Evolutionary conservation across 306 rosid species (phyloP).

Genomic region (Quercus gilva): DNA sequence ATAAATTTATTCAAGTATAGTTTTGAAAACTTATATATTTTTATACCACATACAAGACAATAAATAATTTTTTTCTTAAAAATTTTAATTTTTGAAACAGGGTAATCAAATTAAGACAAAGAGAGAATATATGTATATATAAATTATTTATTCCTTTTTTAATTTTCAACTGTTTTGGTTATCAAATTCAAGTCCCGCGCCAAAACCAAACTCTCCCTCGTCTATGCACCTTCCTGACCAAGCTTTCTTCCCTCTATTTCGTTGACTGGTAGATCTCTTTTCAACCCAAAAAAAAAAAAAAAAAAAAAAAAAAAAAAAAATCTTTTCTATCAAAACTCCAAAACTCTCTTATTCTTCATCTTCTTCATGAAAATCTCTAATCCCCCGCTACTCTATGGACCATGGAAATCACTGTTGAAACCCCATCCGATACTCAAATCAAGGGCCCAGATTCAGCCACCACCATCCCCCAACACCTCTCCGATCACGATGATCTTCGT

Average conservation of each 20-base stretch:
- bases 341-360: constrained; percentile 5
- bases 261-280: constrained; percentile 60
- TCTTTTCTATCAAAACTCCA: background rate
- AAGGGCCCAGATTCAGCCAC: constrained; percentile 11
- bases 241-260: background rate
- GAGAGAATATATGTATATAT: too few relatives aligned
- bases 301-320: background rate
- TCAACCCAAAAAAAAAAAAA: background rate
- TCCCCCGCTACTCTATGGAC: constrained; percentile 16
- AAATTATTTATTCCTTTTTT: too few relatives aligned
- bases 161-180: too few relatives aligned
- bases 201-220: too few relatives aligned
- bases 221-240: background rate
- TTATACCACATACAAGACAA: rapidly evolving
- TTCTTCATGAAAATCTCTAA: constrained; percentile 23
- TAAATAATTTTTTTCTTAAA: rapidly evolving
- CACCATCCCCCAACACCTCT: background rate
- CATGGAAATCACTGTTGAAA: constrained; percentile 41
- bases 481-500: background rate
- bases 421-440: constrained; percentile 7
- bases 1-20: rapidly evolving
- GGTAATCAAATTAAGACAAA: rapidly evolving
- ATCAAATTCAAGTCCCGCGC: too few relatives aligned
- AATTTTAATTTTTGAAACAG: too few relatives aligned
- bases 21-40: too few relatives aligned